phyloP scores from a whole-genome alignment of 495 filamentous ascomycete genomes.

The Xylaria acuta region DNA sequence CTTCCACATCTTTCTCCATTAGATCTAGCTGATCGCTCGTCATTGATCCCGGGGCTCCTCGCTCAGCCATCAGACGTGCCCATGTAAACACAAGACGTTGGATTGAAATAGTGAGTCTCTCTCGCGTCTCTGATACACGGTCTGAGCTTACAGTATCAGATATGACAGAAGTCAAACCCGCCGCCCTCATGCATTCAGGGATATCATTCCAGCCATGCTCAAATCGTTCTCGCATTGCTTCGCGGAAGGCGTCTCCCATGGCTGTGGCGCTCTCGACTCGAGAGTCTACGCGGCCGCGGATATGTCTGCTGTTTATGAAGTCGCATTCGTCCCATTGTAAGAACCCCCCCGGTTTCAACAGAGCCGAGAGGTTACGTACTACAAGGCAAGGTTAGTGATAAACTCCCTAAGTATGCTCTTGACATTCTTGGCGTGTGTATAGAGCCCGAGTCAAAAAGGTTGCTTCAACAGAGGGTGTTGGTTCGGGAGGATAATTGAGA shows the following conservation, averaged over 20 bases:
- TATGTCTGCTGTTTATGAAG: neutral
- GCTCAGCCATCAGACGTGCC: neutral
- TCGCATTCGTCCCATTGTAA: constrained; percentile 39
- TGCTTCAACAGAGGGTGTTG: no score
- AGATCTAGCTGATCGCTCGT: neutral
- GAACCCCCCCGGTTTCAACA: constrained; percentile 38
- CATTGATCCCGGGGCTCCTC: neutral
- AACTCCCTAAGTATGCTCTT: no score
- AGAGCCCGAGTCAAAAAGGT: no score
- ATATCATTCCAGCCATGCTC: constrained; percentile 18
- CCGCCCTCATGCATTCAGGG: constrained; percentile 12
- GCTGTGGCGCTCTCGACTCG: neutral
- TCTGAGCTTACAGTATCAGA: constrained; percentile 23
- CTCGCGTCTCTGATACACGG: constrained; percentile 14
- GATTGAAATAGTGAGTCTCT: neutral
- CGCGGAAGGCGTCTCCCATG: neutral
- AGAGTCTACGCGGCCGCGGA: constrained; percentile 10
- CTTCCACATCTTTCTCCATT: neutral
- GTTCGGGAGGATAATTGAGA: no score
- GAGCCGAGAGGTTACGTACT: constrained; percentile 29
- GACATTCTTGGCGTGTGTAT: no score
- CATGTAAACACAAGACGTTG: neutral
- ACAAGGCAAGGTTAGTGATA: no score
- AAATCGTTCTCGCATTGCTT: constrained; percentile 7
- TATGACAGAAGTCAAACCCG: constrained; percentile 6